phyloP scores from a whole-genome alignment of 371 early-diverging fungal species.

The Mucor lusitanicus region DNA sequence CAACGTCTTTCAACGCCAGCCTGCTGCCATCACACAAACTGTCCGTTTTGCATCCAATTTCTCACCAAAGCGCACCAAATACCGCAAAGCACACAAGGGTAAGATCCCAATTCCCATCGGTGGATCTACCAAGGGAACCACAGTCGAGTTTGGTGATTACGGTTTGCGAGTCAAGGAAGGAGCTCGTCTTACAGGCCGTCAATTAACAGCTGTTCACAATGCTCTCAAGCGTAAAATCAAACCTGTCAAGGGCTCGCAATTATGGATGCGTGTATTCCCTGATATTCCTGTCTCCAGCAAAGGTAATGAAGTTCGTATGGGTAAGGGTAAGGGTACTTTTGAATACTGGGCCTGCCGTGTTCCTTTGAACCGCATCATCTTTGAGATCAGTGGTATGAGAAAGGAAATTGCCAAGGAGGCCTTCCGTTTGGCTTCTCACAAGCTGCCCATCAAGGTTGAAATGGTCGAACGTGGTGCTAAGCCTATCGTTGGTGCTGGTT shows the following conservation, averaged over 20 bases:
- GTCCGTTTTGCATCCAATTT: conserved; percentile 63
- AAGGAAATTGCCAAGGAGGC: conserved; percentile 83
- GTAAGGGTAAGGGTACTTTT: conserved; percentile 95
- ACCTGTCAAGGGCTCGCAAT: conserved; percentile 81
- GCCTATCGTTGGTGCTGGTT: conserved; percentile 54
- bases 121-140: conserved; percentile 86
- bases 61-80: conserved; percentile 80
- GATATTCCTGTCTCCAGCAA: conserved; percentile 92
- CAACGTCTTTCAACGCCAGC: conserved; percentile 15
- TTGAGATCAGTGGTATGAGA: conserved; percentile 83
- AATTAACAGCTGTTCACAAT: conserved; percentile 79
- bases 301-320: conserved; percentile 94
- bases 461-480: conserved; percentile 68
- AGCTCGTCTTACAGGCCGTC: conserved; percentile 79
- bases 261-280: conserved; percentile 91
- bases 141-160: conserved; percentile 87
- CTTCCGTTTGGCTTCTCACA: conserved; percentile 68
- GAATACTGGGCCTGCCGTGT: conserved; percentile 94
- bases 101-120: conserved; percentile 81
- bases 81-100: conserved; percentile 89
- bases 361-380: conserved; percentile 82
- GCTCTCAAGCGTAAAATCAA: conserved; percentile 82
- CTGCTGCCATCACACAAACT: conserved; percentile 6
- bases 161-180: conserved; percentile 88
- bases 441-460: conserved; percentile 76